These are phyloP conservation scores for Hypsizygus marmoreus DNA, from an alignment of 768 basidiomycete species.

Conservation along the genomic window DNA sequence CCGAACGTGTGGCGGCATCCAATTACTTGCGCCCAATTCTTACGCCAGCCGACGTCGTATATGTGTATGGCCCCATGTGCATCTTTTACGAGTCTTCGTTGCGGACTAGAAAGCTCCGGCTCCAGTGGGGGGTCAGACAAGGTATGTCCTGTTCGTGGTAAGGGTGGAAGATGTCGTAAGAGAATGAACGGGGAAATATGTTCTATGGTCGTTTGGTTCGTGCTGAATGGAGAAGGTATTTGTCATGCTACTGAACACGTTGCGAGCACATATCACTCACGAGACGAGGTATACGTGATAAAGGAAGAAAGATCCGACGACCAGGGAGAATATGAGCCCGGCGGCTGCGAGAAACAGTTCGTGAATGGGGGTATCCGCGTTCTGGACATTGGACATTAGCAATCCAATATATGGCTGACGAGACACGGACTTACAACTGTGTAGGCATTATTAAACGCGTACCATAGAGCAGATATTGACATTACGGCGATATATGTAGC, in stretches of 20 bases:
- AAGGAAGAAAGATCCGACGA: slow-evolving; percentile 72
- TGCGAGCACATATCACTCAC: slow-evolving; percentile 40
- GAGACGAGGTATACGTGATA: slow-evolving; percentile 79
- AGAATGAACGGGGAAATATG: slow-evolving; percentile 74
- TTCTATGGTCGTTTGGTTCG: slow-evolving; percentile 87
- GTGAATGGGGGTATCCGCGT: slow-evolving; percentile 69
- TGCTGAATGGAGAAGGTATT: slow-evolving; percentile 42
- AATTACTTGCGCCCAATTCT: slow-evolving; percentile 70
- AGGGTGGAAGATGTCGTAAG: slow-evolving; percentile 67
- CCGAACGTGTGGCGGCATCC: slow-evolving; percentile 56
- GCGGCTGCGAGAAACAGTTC: slow-evolving; percentile 64
- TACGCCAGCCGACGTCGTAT: slow-evolving; percentile 75
- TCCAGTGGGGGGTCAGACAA: slow-evolving; percentile 74
- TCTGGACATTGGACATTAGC: slow-evolving; percentile 34
- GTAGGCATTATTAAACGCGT: slow-evolving; percentile 66
- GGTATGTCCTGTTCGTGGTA: slow-evolving; percentile 49
- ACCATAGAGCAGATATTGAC: slow-evolving; percentile 54
- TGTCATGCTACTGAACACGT: not conserved
- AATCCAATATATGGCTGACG: not conserved
- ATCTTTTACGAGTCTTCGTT: slow-evolving; percentile 64
- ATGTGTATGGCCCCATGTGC: slow-evolving; percentile 62
- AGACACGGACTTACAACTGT: slow-evolving; percentile 50
- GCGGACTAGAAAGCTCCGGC: slow-evolving; percentile 64
- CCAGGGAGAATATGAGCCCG: slow-evolving; percentile 59
- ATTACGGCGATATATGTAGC: slow-evolving; percentile 61